Conservation (phyloP, 495 filamentous ascomycete genomes). For the Chaetomium fimeti region DNA sequence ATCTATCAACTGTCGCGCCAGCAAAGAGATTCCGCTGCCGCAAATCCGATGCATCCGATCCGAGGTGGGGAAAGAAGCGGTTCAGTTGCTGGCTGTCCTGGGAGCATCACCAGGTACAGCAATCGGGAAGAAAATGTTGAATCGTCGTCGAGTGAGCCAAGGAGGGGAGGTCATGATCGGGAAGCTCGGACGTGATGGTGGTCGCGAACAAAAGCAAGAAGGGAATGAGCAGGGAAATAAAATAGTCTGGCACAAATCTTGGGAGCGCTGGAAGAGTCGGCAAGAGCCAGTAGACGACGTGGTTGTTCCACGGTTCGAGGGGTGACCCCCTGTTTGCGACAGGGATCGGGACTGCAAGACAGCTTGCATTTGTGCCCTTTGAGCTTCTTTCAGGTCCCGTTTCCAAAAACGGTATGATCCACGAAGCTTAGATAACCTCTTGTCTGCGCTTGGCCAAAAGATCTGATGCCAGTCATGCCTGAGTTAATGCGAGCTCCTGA, state of each 20-base stretch:
- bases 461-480: neutral
- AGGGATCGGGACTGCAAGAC: conserved; percentile 8
- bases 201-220: conserved; percentile 21
- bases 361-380: conserved; percentile 15
- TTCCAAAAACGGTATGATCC: conserved; percentile 9
- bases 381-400: conserved; percentile 1
- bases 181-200: neutral
- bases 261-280: neutral
- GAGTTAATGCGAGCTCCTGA: too few relatives aligned
- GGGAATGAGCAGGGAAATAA: conserved; percentile 12
- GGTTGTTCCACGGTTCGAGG: conserved; percentile 20
- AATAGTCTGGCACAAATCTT: conserved; percentile 21
- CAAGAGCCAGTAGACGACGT: conserved; percentile 21
- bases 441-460: neutral
- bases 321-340: conserved; percentile 14
- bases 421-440: conserved; percentile 10
- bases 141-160: conserved; percentile 2
- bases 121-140: neutral
- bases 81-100: conserved; percentile 8
- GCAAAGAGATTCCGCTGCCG: conserved; percentile 7
- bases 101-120: conserved; percentile 22
- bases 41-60: conserved; percentile 26
- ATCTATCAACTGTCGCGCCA: conserved; percentile 12
- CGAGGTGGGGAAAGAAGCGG: conserved; percentile 10
- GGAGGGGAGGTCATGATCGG: conserved; percentile 20